phyloP scores from a whole-genome alignment of 225 moss, liverwort and hornwort species.

The Thuidium tamariscinum region DNA sequence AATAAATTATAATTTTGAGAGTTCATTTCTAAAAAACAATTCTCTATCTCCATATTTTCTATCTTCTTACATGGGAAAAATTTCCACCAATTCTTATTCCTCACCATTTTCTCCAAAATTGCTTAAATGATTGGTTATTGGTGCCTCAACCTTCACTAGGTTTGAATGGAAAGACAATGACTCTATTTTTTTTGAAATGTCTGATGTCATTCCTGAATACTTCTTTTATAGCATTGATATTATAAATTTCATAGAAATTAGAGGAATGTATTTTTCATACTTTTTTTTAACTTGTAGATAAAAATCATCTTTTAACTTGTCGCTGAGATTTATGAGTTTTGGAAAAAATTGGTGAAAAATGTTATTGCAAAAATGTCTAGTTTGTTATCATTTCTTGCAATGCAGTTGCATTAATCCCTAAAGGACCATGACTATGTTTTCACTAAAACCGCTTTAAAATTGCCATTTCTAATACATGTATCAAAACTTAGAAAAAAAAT shows the following conservation, averaged over 20 bases:
- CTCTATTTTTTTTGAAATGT: fast-evolving
- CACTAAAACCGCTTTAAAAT: too few relatives aligned
- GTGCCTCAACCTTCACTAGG: too few relatives aligned
- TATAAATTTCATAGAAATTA: not conserved
- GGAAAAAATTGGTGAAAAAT: fast-evolving
- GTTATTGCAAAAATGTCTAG: not conserved
- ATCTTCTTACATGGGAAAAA: too few relatives aligned
- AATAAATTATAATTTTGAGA: too few relatives aligned
- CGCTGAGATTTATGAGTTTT: fast-evolving
- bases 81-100: too few relatives aligned
- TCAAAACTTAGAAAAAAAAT: too few relatives aligned
- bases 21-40: too few relatives aligned
- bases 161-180: not conserved
- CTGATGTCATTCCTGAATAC: not conserved
- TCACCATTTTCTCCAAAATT: too few relatives aligned
- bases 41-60: too few relatives aligned
- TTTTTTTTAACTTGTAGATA: not conserved
- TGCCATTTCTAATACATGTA: too few relatives aligned
- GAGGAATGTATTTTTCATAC: not conserved
- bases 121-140: too few relatives aligned
- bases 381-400: not conserved
- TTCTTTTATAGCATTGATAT: not conserved
- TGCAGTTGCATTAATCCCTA: not conserved
- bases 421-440: too few relatives aligned
- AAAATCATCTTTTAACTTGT: not conserved